phyloP scores from a whole-genome alignment of 371 early-diverging fungal genomes.

The Syncephalis plumigaleata region DNA sequence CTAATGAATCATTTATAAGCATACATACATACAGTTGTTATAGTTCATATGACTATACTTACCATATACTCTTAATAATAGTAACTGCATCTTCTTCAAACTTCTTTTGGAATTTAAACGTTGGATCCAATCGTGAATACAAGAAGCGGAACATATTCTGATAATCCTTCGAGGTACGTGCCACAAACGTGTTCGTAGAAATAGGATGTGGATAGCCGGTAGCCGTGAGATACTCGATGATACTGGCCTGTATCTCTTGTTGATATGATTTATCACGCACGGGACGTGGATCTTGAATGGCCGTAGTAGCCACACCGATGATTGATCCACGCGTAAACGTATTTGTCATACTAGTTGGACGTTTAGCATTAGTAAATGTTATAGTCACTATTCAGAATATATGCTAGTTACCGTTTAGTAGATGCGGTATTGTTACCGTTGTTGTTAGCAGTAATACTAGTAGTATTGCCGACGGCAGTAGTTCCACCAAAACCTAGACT shows the following conservation, averaged over 20 bases:
- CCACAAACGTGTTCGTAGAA: conserved; percentile 36
- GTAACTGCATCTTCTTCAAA: conserved; percentile 70
- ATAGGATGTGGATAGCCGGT: conserved; percentile 51
- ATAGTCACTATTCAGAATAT: no score
- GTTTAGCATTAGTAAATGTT: no score
- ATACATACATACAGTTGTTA: no score
- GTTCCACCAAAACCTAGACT: no score
- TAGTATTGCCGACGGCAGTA: no score
- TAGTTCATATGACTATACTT: no score
- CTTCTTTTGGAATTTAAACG: conserved; percentile 37
- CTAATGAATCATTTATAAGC: no score
- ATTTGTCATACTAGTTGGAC: no score
- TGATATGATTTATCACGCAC: conserved; percentile 52
- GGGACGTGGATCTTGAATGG: conserved; percentile 32
- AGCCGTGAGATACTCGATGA: conserved; percentile 54
- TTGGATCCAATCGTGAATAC: conserved; percentile 60
- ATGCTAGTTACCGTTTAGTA: no score
- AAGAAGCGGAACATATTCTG: conserved; percentile 80
- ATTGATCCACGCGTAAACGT: no score
- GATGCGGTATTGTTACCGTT: no score
- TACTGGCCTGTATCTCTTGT: conserved; percentile 28
- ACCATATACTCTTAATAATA: neutral
- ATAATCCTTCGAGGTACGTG: conserved; percentile 74
- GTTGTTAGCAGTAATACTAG: no score
- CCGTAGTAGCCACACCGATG: conserved; percentile 2